phyloP scores from a whole-genome alignment of 805 yeast genomes.

The Maudiozyma barnettii region DNA sequence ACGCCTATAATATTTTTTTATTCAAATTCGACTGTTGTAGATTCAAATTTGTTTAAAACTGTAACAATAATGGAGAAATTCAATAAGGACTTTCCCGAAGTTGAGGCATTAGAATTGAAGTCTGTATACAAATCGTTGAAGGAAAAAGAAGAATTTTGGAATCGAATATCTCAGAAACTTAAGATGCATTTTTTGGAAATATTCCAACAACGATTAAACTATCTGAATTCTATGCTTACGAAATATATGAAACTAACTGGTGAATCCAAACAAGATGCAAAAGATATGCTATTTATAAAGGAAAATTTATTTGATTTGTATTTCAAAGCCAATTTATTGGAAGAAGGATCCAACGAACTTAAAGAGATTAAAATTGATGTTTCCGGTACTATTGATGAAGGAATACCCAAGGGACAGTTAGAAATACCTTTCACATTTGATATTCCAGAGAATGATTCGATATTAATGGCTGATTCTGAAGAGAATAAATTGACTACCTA shows the following conservation, averaged over 20 bases:
- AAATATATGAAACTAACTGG: background rate
- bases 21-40: constrained; percentile 25
- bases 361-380: constrained; percentile 9
- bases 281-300: constrained; percentile 10
- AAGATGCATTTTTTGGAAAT: constrained; percentile 17
- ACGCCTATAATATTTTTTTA: constrained; percentile 21
- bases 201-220: constrained; percentile 19
- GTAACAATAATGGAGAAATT: constrained; percentile 26
- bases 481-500: constrained; percentile 13
- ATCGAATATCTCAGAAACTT: constrained; percentile 16
- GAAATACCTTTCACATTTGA: constrained; percentile 14
- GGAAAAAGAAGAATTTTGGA: constrained; percentile 26
- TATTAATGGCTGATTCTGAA: constrained; percentile 8
- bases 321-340: constrained; percentile 19
- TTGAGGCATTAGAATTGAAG: constrained; percentile 23
- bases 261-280: constrained; percentile 3
- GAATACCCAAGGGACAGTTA: constrained; percentile 14
- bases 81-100: constrained; percentile 25
- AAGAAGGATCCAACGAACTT: constrained; percentile 20
- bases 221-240: constrained; percentile 7
- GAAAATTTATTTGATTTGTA: constrained; percentile 22
- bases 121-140: constrained; percentile 27
- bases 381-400: constrained; percentile 1
- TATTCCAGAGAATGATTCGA: constrained; percentile 3
- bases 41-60: constrained; percentile 26